Percentiles rank a stretch among this genome's conserved stretches.
Evolutionary conservation across 2,329 filamentous ascomycete species (phyloP).

Genomic region (Bipolaris zeicola): DNA sequence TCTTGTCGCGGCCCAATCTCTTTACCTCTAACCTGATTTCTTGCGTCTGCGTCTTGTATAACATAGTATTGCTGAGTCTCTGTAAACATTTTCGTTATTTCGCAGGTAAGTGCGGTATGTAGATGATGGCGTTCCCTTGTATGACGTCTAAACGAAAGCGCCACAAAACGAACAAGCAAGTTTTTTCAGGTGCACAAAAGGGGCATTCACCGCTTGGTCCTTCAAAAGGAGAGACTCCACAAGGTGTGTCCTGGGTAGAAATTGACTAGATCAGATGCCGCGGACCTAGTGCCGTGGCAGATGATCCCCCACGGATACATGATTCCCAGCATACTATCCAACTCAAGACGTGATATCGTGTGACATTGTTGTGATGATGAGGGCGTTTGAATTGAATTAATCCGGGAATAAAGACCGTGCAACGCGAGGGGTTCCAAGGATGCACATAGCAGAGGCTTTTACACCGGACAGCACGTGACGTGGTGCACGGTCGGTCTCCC

Average conservation of each 20-base stretch:
- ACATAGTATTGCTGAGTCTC: constrained; percentile 14
- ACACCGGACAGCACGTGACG: background rate
- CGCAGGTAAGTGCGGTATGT: constrained; percentile 24
- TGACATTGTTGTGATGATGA: too few species aligned
- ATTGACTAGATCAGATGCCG: constrained; percentile 39
- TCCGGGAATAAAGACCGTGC: background rate
- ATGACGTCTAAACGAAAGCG: constrained; percentile 18
- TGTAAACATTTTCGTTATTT: constrained; percentile 15
- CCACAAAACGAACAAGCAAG: constrained; percentile 23
- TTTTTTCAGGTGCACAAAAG: constrained; percentile 21
- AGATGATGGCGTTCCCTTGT: constrained; percentile 19
- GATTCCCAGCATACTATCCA: background rate
- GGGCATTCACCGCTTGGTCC: constrained; percentile 24
- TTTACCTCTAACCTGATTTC: constrained; percentile 68
- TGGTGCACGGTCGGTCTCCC: background rate
- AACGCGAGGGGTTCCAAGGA: background rate
- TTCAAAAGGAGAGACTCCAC: constrained; percentile 19
- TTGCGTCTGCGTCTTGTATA: constrained; percentile 21
- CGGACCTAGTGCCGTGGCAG: constrained; percentile 17
- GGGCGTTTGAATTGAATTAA: background rate
- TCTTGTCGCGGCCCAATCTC: constrained; percentile 90
- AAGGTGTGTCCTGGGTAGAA: constrained; percentile 32
- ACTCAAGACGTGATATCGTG: background rate
- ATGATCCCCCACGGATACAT: constrained; percentile 29
- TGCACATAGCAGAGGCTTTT: background rate